Evolutionary conservation across 176 grass and related monocot species (phyloP), one percentile per base, ranked within the genome.

Genomic region (Carex littledalei): DNA sequence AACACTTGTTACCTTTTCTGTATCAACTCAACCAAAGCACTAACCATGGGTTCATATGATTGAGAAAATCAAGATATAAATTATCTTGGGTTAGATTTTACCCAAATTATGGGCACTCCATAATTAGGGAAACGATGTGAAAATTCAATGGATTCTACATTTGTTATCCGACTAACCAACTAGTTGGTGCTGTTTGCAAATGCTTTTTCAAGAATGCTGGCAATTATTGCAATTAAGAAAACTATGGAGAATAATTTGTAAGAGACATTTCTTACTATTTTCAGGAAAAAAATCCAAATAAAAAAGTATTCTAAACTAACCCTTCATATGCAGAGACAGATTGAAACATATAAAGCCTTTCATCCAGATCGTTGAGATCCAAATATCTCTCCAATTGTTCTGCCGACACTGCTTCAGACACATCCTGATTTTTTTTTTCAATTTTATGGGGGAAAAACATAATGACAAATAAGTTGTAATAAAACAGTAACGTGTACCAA

Each of bases 281-380:
- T 56, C 10, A 80, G 3, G 53, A 61, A 80, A 58, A 61, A 49
- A 15, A 37, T 11, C 13, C 3, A 39, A 80, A 13, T 53, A 20
- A 37, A 61, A 80, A 62, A 18, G 16, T 12, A 37, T 60, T 59
- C 6, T 45, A 68, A 90, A 85, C 91, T 92, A 64, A 99, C 97
- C 93, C 97, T 84, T 99, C 89, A 82, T 92, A 92, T 56, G 97
- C 88, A 81, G 97, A 99, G 70, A 92, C 89, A 88, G 91, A 90
- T 86, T 90, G 76, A 57, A 91, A 94, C 91, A 94, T 89, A 84
- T 85, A 89, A 68, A 84, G 78, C 77, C 93, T 92, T 85, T 92
- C 93, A 14, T 94, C 94, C 80, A 99, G 83, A 84, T 94, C 93
- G 87, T 99, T 96, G 63, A 96, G 91, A 85, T 92, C 91, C 82